A percentile compares a stretch with the other conserved stretches of the same genome.
Evolutionary conservation across 2,329 filamentous ascomycete genomes (phyloP).

Genomic region (Nannizzia gypsea): DNA sequence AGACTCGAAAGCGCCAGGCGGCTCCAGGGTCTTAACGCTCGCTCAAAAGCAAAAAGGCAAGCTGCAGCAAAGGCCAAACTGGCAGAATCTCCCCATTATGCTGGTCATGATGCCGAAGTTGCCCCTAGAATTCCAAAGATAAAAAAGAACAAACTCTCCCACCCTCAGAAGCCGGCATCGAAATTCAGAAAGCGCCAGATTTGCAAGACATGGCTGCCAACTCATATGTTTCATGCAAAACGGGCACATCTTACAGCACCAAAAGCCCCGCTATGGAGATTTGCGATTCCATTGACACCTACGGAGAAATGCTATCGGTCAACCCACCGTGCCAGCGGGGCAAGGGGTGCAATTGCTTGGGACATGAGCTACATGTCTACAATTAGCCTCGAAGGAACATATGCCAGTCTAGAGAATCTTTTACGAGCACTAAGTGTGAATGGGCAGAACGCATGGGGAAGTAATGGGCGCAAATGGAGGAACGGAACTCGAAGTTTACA

Average conservation of each 20-base stretch:
- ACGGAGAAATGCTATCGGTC: constrained; percentile 82
- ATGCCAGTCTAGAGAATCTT: constrained; percentile 52
- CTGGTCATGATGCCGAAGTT: constrained; percentile 21
- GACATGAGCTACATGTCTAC: constrained; percentile 92
- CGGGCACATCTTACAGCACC: constrained; percentile 76
- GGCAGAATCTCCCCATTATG: constrained; percentile 17
- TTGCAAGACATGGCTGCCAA: constrained; percentile 87
- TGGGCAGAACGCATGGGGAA: constrained; percentile 48
- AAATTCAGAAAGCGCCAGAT: constrained; percentile 78
- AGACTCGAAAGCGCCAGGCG: constrained; percentile 66
- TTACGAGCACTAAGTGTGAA: constrained; percentile 54
- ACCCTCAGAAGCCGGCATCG: constrained; percentile 48
- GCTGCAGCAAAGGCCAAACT: constrained; percentile 32
- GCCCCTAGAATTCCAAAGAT: constrained; percentile 48
- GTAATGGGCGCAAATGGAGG: constrained; percentile 60
- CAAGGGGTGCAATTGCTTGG: constrained; percentile 72
- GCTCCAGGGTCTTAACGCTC: constrained; percentile 48
- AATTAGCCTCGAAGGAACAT: constrained; percentile 60
- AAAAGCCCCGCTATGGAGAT: constrained; percentile 74
- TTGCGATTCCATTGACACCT: constrained; percentile 71
- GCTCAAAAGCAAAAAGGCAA: constrained; percentile 30
- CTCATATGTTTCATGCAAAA: constrained; percentile 89
- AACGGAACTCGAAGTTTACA: constrained; percentile 46
- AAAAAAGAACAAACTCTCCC: constrained; percentile 57
- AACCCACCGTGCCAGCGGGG: constrained; percentile 66